Base-by-base conservation (phyloP, 2,329 filamentous ascomycete genomes). In the Zymoseptoria pseudotritici region DNA sequence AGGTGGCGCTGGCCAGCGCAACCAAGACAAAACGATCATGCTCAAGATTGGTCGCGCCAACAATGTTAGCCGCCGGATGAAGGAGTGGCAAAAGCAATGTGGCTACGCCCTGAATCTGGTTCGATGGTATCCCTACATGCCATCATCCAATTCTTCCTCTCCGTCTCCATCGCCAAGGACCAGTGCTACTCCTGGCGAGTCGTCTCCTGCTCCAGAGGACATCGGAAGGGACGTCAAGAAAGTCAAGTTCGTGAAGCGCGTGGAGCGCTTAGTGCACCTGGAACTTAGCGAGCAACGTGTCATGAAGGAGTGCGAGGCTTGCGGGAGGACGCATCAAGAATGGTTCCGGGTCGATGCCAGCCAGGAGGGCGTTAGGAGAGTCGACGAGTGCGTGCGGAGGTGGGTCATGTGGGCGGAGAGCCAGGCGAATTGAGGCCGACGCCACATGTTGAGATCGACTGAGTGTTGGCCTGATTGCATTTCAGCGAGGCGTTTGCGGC, bases 11-110 rank as follows among this genome's bases (percentile, higher is more conserved):
- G 50, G 29, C 31, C 21, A 22, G n/a, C 51, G 9, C 22, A 53
- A 22, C 8, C 26, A 60, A n/a, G 66, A 72, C 56, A 85, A 85
- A 62, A 90, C 86, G 2, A 88, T 87, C 56, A 77, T 85, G 22
- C 75, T 87, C 52, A 87, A 88, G 63, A 87, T 87, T 52, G 86
- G 85, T 7, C 80, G 85, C 21, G 82, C 85, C 8, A 82, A 85
- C 66, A 99, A 99, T 69, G 92, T 99, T 2, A 91, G 96, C 71
- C 84, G 92, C 5, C 85, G 94, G 13, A 83, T 99, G 77, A 91
- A 92, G 69, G 89, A 97, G 75, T 97, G 94, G 94, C 87, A 87
- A 56, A 85, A 89, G 24, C 94, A 99, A 76, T 99, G 94, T 73
- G 91, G 90, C 0, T 91, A 97, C 72, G 86, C 91, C 63, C 80